phyloP scores from a whole-genome alignment of 257 asterid genomes.

The Scutellaria barbata region DNA sequence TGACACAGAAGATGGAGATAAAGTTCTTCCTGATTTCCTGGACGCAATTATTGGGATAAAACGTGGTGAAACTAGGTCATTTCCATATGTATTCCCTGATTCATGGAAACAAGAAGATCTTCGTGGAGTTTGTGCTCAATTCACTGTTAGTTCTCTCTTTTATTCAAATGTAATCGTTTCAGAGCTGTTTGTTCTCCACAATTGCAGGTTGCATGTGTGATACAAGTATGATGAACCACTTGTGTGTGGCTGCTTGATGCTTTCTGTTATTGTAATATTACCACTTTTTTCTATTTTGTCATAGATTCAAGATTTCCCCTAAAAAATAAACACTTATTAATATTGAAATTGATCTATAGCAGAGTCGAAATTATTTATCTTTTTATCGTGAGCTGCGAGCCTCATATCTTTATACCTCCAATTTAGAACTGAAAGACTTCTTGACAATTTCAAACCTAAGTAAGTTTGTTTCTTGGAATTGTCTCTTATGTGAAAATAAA shows the following conservation, averaged over 20 bases:
- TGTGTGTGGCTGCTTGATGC: background rate
- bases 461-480: background rate
- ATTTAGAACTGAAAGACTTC: slow-evolving; percentile 15
- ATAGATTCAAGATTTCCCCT: slow-evolving; percentile 9
- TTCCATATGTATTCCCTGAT: slow-evolving; percentile 87
- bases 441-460: slow-evolving; percentile 8
- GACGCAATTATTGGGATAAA: slow-evolving; percentile 67
- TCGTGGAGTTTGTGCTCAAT: slow-evolving; percentile 83
- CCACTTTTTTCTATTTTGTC: background rate
- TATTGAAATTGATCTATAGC: background rate
- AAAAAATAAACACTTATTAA: background rate
- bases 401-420: background rate
- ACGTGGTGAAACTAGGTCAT: slow-evolving; percentile 75
- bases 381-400: slow-evolving; percentile 8
- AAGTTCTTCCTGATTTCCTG: slow-evolving; percentile 82
- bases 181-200: slow-evolving; percentile 12
- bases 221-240: too few relatives aligned
- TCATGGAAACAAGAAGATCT: slow-evolving; percentile 92
- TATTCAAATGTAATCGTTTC: background rate
- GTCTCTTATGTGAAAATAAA: slow-evolving; percentile 4
- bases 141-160: slow-evolving; percentile 65
- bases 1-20: slow-evolving; percentile 92
- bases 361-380: background rate
- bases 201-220: background rate
- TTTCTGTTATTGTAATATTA: background rate